Evolutionary conservation across 306 rosid genomes (phyloP).

Genomic region (Pyrus communis): DNA sequence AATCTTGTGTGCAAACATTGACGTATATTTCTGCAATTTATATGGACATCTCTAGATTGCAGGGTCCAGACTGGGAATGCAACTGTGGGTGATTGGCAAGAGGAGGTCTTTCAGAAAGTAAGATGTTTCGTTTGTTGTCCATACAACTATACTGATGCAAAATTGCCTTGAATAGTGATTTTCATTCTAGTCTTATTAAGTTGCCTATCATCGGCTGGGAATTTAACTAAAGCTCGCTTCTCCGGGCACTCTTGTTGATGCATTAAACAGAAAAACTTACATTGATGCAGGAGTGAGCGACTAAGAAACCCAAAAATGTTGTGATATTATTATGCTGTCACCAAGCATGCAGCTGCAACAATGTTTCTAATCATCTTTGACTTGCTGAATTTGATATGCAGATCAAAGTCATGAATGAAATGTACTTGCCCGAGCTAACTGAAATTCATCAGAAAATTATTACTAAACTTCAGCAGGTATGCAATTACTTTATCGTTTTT

Average conservation of each 20-base stretch:
- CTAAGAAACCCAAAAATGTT: too few species aligned
- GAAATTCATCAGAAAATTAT: conserved; percentile 56
- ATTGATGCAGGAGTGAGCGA: neutral
- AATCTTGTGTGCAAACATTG: too few species aligned
- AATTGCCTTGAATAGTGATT: too few species aligned
- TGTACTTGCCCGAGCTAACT: conserved; percentile 45
- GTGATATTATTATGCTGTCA: too few species aligned
- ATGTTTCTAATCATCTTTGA: neutral
- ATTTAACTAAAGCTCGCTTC: neutral
- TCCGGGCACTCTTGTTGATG: neutral
- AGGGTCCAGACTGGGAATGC: conserved; percentile 60
- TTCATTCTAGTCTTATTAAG: neutral
- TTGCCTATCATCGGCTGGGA: neutral
- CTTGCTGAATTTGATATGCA: conserved; percentile 25
- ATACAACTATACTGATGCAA: too few species aligned
- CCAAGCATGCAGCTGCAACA: neutral
- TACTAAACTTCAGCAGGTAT: conserved; percentile 55
- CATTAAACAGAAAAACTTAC: neutral
- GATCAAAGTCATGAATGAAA: conserved; percentile 66
- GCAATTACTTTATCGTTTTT: neutral
- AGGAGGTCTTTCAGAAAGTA: conserved; percentile 77
- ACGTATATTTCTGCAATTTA: conserved; percentile 1
- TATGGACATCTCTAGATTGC: conserved; percentile 71
- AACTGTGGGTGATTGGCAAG: conserved; percentile 78
- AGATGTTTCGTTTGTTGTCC: conserved; percentile 4